Base-by-base conservation (phyloP, 2,329 filamentous ascomycete genomes). In the Emergomyces pasteurianus region DNA sequence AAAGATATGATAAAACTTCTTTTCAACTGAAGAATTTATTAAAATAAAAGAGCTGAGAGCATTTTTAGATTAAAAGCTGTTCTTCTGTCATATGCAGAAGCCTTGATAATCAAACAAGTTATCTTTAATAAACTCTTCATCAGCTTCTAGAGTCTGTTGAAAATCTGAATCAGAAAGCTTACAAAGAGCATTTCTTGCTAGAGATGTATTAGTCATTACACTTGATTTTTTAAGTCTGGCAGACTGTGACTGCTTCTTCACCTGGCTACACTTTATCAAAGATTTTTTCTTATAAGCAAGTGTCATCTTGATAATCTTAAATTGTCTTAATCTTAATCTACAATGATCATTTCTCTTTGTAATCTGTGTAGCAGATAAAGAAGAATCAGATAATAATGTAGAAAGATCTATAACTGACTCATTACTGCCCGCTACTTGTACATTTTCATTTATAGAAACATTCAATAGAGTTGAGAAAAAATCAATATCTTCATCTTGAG, bases 1-100 rank as follows among this genome's bases (percentile, higher is more conserved):
- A 58, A 58, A 58, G 38, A 58, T n/a, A 2, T 58, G 42, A 58
- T 18, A 58, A 47, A 58, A 58, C 42, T 26, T 58, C 56, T 58
- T 8, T 40, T 58, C 42, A 47, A 40, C 42, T 58, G 42, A 58
- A 40, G 40, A 58, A 49, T 38, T 40, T 58, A 21, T 49, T 21
- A 47, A 46, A 49, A 46, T 58, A 47, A n/a, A 58, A 58, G 43
- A 31, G 16, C 23, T 58, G 26, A 49, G n/a, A 3, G 18, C 56
- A 58, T 58, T 5, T 21, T 58, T 40, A 46, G 42, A 31, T 5
- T 8, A 58, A 28, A 58, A 58, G 42, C 56, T 6, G 5, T 57
- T 40, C 28, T 58, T n/a, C n/a, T n/a, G n/a, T n/a, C n/a, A n/a
- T n/a, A n/a, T n/a, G n/a, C n/a, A n/a, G n/a, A n/a, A n/a, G 56